These are phyloP conservation scores for Diaporthe ilicicola DNA, from an alignment of 2,329 filamentous ascomycete species.

Conservation along the genomic window DNA sequence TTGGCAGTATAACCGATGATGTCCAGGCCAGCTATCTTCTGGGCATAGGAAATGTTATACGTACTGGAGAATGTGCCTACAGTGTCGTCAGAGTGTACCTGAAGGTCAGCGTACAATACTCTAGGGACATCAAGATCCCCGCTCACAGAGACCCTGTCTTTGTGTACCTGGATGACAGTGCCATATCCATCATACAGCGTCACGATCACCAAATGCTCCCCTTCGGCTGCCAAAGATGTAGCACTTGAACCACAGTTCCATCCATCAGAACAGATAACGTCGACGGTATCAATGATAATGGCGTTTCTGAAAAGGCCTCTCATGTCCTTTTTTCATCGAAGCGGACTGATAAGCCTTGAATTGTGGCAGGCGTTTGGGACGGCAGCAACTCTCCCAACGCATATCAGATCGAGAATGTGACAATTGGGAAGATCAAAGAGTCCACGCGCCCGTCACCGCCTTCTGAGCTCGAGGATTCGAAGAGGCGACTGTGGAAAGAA, in stretches of 20 bases:
- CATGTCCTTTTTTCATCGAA: conserved; percentile 51
- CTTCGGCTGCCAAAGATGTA: background rate
- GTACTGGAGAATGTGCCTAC: conserved; percentile 46
- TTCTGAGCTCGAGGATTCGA: no score
- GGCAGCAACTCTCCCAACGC: conserved; percentile 37
- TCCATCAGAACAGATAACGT: conserved; percentile 40
- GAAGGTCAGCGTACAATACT: conserved; percentile 44
- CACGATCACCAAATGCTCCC: background rate
- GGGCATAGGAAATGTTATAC: conserved; percentile 49
- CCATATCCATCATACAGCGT: background rate
- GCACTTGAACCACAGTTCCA: background rate
- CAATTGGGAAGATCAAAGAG: no score
- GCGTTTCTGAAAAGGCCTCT: conserved; percentile 49
- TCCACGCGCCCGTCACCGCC: no score
- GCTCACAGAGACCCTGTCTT: background rate
- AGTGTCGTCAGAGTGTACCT: conserved; percentile 49
- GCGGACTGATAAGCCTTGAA: conserved; percentile 43
- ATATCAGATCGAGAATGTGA: conserved; percentile 45
- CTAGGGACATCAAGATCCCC: conserved; percentile 33
- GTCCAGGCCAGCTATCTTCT: conserved; percentile 46
- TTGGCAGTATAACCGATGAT: conserved; percentile 49
- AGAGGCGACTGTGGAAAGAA: no score
- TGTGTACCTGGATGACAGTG: background rate
- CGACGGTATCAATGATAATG: conserved; percentile 46
- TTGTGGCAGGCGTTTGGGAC: conserved; percentile 44